These are phyloP conservation scores for Russula ochroleuca DNA, from an alignment of 768 basidiomycete species.

Conservation along the genomic window DNA sequence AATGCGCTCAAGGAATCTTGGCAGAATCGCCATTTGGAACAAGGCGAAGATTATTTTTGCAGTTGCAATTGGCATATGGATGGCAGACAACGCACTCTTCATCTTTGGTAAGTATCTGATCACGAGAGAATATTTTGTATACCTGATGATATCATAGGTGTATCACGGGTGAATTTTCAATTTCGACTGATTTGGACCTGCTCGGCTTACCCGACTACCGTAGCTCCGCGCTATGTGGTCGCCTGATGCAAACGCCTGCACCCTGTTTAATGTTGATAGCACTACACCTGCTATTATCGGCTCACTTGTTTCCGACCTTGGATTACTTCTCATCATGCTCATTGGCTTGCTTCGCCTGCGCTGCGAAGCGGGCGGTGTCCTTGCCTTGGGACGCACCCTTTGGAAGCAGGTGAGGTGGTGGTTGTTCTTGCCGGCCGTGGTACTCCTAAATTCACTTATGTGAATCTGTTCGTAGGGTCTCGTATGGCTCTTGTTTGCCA, in stretches of 20 bases:
- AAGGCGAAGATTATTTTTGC: neutral
- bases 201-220: neutral
- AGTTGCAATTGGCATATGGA: neutral
- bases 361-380: no score
- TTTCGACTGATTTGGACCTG: no score
- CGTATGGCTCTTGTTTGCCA: conserved; percentile 4
- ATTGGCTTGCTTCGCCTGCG: neutral
- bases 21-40: conserved; percentile 13
- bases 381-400: neutral
- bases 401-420: conserved; percentile 7
- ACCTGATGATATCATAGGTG: neutral
- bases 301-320: neutral
- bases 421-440: neutral
- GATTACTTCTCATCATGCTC: neutral
- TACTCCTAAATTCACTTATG: neutral
- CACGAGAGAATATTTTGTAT: no score
- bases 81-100: neutral
- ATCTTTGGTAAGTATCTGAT: neutral
- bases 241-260: neutral
- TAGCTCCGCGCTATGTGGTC: neutral
- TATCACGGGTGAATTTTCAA: neutral
- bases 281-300: neutral
- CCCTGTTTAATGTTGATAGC: neutral
- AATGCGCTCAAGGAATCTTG: neutral
- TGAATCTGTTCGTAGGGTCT: neutral